Base-by-base conservation (phyloP, 352 stramenopile genomes). In the Phytophthora chlamydospora region DNA sequence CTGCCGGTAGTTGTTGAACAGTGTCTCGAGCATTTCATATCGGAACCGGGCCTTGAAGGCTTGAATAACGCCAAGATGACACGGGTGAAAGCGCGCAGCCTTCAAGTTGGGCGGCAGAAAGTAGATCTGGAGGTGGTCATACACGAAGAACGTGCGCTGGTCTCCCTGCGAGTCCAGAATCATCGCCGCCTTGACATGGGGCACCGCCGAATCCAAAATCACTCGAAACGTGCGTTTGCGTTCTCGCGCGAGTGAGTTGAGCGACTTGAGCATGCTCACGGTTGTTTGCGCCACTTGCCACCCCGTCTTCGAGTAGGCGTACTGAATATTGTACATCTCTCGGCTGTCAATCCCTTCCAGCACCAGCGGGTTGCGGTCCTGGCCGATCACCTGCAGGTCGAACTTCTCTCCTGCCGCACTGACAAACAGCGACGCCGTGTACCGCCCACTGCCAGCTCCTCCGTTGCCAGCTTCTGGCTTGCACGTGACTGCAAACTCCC, bases 91-190 rank as follows among this genome's bases (percentile, higher is more conserved):
- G 11, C 77, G 81, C 32, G 73, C 65, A 29, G 74, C 58, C 54
- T 89, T 91, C 55, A 95, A 89, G 46, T 95, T 93, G 16, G 82
- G 85, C 33, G 85, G 85, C 66, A 93, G 67, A 51, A 95, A 92
- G 71, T 83, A 87, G 31, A 95, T 79, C 34, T 91, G 80, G 6
- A 95, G 60, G 47, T 90, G 80, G 56, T 95, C 85, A 61, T 83
- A 95, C 35, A 91, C 73, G 52, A 95, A 95, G 41, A 95, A 93
- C 50, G 85, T 95, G 39, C 85, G 85, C 58, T 93, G 85, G 68
- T 95, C 85, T 48, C 85, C 85, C 49, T 92, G 85, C 12, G 83
- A 89, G 66, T 95, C 85, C 48, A 95, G 57, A 56, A 95, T 89
- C 80, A 95, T 93, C 8, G 83, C 85, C 27, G 85, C 85, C 58